phyloP scores from a whole-genome alignment of 2,329 filamentous ascomycete genomes.

The Dissoconium aciculare region DNA sequence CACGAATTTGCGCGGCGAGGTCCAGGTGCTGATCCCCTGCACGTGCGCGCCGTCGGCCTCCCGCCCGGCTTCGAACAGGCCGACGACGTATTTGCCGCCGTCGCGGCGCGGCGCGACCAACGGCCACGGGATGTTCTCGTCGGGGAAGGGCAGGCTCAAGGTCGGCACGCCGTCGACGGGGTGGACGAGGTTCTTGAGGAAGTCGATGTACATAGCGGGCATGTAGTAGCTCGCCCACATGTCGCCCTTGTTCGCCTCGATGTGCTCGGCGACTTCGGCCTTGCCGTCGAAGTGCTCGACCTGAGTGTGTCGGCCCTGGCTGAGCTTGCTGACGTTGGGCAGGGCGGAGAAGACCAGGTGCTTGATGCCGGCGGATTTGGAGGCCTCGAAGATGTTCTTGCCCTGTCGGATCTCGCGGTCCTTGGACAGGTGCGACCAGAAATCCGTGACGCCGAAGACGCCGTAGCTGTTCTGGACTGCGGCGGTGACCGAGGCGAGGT shows the following conservation, averaged over 20 bases:
- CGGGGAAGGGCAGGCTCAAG: slow-evolving; percentile 5
- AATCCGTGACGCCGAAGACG: slow-evolving; percentile 24
- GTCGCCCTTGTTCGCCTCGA: slow-evolving; percentile 20
- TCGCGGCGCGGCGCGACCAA: slow-evolving; percentile 11
- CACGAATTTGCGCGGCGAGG: slow-evolving; percentile 10
- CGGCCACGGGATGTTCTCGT: slow-evolving; percentile 6
- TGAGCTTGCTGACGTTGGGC: slow-evolving; percentile 22
- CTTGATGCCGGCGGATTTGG: slow-evolving; percentile 22
- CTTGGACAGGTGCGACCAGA: slow-evolving; percentile 6
- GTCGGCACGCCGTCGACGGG: slow-evolving; percentile 6
- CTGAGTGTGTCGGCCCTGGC: slow-evolving; percentile 27
- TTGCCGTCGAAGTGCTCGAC: slow-evolving; percentile 32
- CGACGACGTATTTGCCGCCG: slow-evolving; percentile 14
- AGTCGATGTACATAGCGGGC: slow-evolving; percentile 7
- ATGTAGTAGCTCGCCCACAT: slow-evolving; percentile 12
- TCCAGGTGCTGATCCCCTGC: slow-evolving; percentile 9
- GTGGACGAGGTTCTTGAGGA: slow-evolving; percentile 4
- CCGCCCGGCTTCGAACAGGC: slow-evolving; percentile 11
- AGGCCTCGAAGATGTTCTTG: slow-evolving; percentile 41
- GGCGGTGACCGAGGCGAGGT: slow-evolving; percentile 28
- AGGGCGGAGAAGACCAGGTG: slow-evolving; percentile 28
- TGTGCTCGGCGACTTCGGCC: slow-evolving; percentile 16
- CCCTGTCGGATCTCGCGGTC: slow-evolving; percentile 36
- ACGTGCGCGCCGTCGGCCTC: slow-evolving; percentile 7
- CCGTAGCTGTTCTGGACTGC: slow-evolving; percentile 32